Evolutionary conservation across 2,329 filamentous ascomycete species (phyloP).

Genomic region (Fusarium sp.): DNA sequence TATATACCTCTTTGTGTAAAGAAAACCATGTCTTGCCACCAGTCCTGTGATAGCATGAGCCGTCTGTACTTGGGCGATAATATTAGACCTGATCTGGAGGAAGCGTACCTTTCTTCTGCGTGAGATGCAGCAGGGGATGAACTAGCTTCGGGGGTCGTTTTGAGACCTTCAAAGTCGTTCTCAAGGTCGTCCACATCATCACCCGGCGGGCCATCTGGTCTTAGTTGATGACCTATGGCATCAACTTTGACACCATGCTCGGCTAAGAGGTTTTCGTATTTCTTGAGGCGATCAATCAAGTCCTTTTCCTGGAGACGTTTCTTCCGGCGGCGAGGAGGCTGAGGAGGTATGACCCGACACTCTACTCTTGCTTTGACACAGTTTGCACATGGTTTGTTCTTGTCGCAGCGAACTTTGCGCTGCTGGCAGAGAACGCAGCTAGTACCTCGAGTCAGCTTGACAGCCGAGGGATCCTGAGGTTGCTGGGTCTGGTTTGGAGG

Average conservation of each 20-base stretch:
- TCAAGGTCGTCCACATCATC: constrained; percentile 67
- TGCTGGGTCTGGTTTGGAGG: constrained; percentile 35
- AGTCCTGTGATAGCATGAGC: constrained; percentile 27
- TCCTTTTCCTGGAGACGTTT: constrained; percentile 75
- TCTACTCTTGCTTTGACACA: constrained; percentile 70
- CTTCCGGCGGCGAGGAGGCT: constrained; percentile 66
- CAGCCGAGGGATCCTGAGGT: constrained; percentile 52
- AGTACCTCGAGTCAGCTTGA: constrained; percentile 67
- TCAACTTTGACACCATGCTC: constrained; percentile 76
- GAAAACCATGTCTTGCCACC: constrained; percentile 55
- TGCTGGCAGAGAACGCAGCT: constrained; percentile 79
- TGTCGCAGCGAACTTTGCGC: constrained; percentile 78
- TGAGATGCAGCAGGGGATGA: constrained; percentile 47
- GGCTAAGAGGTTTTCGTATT: constrained; percentile 72
- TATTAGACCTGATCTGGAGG: background rate
- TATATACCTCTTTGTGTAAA: constrained; percentile 60
- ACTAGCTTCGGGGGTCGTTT: constrained; percentile 60
- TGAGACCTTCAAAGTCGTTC: constrained; percentile 63
- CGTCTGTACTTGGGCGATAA: background rate
- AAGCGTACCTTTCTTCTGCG: constrained; percentile 43
- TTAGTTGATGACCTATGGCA: constrained; percentile 63
- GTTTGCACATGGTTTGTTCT: constrained; percentile 74
- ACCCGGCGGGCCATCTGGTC: constrained; percentile 43
- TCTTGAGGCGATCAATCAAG: constrained; percentile 72
- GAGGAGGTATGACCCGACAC: constrained; percentile 66